Evolutionary conservation across 306 rosid species (phyloP).

Genomic region (Albizia julibrissin): DNA sequence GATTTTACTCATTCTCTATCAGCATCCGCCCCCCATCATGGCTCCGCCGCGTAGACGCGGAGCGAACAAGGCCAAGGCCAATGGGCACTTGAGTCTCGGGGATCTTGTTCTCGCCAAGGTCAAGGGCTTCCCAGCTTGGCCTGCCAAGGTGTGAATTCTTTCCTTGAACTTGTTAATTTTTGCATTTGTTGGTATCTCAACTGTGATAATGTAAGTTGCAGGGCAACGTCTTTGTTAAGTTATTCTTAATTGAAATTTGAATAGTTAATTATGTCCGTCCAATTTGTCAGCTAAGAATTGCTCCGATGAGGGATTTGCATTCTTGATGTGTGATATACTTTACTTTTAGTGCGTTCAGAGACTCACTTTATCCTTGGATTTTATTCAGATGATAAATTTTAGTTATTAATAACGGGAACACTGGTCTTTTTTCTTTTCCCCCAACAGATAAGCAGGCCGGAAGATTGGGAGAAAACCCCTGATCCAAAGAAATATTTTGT

Average conservation of each 20-base stretch:
- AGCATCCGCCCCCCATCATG: conserved; percentile 59
- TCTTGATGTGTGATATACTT: conserved; percentile 19
- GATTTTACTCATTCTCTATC: conserved; percentile 34
- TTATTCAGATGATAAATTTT: conserved; percentile 26
- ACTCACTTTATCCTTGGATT: background rate
- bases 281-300: background rate
- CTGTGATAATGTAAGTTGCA: background rate
- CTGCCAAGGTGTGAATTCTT: conserved; percentile 75
- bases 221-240: background rate
- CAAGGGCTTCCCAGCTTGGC: conserved; percentile 98
- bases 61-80: conserved; percentile 68
- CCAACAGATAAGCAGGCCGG: conserved; percentile 91
- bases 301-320: conserved; percentile 21
- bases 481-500: conserved; percentile 95
- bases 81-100: conserved; percentile 74
- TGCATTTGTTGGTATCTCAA: background rate
- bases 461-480: conserved; percentile 80
- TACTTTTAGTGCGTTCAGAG: background rate
- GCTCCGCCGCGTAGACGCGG: conserved; percentile 97
- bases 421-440: conserved; percentile 41
- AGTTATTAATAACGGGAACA: conserved; percentile 16
- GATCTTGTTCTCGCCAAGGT: conserved; percentile 99
- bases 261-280: background rate
- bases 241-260: conserved; percentile 2
- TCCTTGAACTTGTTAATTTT: conserved; percentile 5